These are phyloP conservation scores for Ogataea pini DNA, from an alignment of 805 yeast species.

Conservation along the genomic window DNA sequence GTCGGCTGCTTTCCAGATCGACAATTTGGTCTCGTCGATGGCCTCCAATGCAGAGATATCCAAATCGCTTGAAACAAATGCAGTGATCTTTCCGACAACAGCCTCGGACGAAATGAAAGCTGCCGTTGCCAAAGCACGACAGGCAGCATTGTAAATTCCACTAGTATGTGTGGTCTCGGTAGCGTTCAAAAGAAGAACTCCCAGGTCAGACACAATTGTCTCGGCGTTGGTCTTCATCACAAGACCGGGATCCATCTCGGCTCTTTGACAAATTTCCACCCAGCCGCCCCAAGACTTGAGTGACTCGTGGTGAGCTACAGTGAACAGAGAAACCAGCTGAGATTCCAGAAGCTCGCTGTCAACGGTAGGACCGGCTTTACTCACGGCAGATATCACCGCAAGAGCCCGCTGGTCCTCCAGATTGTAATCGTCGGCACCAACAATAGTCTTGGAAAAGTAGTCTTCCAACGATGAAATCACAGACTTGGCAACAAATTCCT, in stretches of 20 bases:
- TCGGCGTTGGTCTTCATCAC: constrained; percentile 40
- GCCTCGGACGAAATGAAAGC: constrained; percentile 62
- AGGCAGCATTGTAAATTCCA: constrained; percentile 53
- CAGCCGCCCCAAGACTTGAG: constrained; percentile 55
- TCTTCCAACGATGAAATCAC: constrained; percentile 44
- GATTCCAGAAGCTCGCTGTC: constrained; percentile 30
- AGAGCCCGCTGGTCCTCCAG: constrained; percentile 31
- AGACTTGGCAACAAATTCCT: constrained; percentile 43
- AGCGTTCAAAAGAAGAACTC: constrained; percentile 16
- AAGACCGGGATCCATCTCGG: constrained; percentile 63
- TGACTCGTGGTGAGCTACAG: constrained; percentile 45
- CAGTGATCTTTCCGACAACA: constrained; percentile 52
- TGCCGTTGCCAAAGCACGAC: constrained; percentile 47
- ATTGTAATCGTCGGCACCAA: constrained; percentile 23
- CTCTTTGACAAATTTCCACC: constrained; percentile 71
- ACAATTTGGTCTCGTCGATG: constrained; percentile 51
- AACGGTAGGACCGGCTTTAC: constrained; percentile 28
- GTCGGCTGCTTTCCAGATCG: constrained; percentile 68
- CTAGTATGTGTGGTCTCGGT: constrained; percentile 35
- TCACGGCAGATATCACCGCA: constrained; percentile 41
- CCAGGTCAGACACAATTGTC: constrained; percentile 28
- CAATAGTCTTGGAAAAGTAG: constrained; percentile 20
- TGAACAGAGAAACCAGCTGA: constrained; percentile 41
- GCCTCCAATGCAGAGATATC: constrained; percentile 35
- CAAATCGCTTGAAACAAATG: constrained; percentile 46